Base-by-base conservation (phyloP, 179 eudicot genomes). In the Drosera spatulata region DNA sequence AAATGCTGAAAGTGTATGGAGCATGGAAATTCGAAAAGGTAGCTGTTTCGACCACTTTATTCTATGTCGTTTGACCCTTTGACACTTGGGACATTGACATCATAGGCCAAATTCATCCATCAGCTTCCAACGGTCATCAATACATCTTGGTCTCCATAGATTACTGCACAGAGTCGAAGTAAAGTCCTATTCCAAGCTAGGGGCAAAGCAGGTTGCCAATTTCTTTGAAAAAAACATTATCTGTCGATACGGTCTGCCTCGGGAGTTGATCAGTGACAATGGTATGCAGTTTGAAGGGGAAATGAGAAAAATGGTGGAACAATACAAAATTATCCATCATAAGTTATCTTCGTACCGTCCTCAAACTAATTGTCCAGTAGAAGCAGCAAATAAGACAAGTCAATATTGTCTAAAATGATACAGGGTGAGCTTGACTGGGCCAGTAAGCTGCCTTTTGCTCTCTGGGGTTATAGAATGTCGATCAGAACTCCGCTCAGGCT, bases 381-480 rank as follows among this genome's bases (percentile, higher is more conserved):
- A 59, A 40, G 41, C 64, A 0, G 41, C 60, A 0, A 67, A 60
- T n/a, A 67, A 60, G 3, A 67, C 53, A 67, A 67, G 3, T 38
- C 3, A 14, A 60, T 53, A 1, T 5, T 67, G 0, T 2, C 12
- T 0, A 67, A 60, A 11, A 67, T 53, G 51, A 49, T 11, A 2
- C 56, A 68, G 1, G 49, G 6, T 1, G 33, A 45, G 2, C 33
- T 22, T 7, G 66, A 68, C 41, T 61, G 57, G 61, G 61, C 53
- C 7, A 3, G 33, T 0, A 55, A 43, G 5, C 8, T 68, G 0
- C 59, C 49, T 0, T 55, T 61, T 46, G 61, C 66, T 1, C 9
- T 68, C 5, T 47, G 53, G 71, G 71, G 55, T 0, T 61, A 68
- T 6, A 14, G 45, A 0, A 68, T 42, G 0, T 15, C 61, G 0